A percentile compares a stretch with the other conserved stretches of the same genome.
Evolutionary conservation across 352 stramenopile species (phyloP).

Genomic region (Phytophthora megakarya): DNA sequence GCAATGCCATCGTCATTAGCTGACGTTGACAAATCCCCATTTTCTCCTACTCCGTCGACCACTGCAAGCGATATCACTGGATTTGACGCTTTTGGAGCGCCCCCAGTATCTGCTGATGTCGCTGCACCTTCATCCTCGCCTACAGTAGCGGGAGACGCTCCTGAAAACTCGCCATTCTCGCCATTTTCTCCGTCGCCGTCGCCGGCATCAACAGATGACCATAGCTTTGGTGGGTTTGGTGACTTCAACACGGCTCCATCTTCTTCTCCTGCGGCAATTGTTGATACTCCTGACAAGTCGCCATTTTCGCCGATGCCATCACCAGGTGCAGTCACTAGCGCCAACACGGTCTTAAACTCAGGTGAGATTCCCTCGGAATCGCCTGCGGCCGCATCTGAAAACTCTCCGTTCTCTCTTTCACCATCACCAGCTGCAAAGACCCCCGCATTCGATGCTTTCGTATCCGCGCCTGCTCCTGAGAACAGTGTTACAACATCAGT

Average conservation of each 20-base stretch:
- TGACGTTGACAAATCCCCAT: constrained; percentile 18
- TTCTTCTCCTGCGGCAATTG: constrained; percentile 1
- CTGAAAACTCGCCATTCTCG: constrained; percentile 25
- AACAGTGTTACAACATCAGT: constrained; percentile 2
- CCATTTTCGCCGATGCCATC: constrained; percentile 18
- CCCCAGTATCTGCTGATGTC: constrained; percentile 1
- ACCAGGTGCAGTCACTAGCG: constrained; percentile 20
- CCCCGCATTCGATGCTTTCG: constrained; percentile 34
- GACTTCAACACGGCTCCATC: constrained; percentile 26
- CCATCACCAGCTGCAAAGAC: constrained; percentile 11
- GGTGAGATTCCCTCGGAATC: neutral
- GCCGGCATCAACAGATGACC: constrained; percentile 17
- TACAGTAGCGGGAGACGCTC: constrained; percentile 2
- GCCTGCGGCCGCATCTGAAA: constrained; percentile 8
- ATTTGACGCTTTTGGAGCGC: constrained; percentile 23
- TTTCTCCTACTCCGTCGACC: constrained; percentile 12
- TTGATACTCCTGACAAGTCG: constrained; percentile 12
- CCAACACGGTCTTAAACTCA: constrained; percentile 12
- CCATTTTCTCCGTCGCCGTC: constrained; percentile 34
- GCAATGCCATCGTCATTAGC: constrained; percentile 5
- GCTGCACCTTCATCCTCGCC: constrained; percentile 2
- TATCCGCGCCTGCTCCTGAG: constrained; percentile 7
- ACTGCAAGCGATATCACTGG: constrained; percentile 12
- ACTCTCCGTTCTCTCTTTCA: constrained; percentile 18
- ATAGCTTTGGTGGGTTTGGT: constrained; percentile 27